Evolutionary conservation across 106 monocot genomes (phyloP).

Genomic region (Allium sativum): DNA sequence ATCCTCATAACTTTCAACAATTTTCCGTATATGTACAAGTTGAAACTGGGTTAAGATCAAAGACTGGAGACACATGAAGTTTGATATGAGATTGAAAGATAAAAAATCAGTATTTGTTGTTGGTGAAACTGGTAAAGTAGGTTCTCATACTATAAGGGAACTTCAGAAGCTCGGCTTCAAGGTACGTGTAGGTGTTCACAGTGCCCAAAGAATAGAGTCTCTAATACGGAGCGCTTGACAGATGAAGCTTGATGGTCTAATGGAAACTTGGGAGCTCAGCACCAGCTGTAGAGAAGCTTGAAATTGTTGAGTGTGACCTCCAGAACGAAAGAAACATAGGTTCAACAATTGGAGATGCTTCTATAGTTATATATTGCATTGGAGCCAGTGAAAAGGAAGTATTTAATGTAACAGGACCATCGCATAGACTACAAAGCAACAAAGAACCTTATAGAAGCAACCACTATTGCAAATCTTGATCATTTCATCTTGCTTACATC

Average conservation of each 20-base stretch:
- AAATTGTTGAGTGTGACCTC: slow-evolving; percentile 77
- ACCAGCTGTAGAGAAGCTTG: slow-evolving; percentile 74
- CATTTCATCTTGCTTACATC: slow-evolving; percentile 94
- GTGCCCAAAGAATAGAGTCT: slow-evolving; percentile 46
- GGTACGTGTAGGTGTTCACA: slow-evolving; percentile 77
- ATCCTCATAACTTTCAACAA: too few species aligned
- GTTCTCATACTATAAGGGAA: slow-evolving; percentile 83
- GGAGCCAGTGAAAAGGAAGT: slow-evolving; percentile 94
- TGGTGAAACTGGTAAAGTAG: slow-evolving; percentile 88
- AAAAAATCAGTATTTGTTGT: slow-evolving; percentile 65
- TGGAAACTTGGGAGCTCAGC: slow-evolving; percentile 33
- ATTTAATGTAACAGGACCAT: slow-evolving; percentile 82
- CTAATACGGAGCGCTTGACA: slow-evolving; percentile 62
- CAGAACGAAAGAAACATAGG: slow-evolving; percentile 50
- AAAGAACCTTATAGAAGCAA: slow-evolving; percentile 71
- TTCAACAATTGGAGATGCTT: slow-evolving; percentile 58
- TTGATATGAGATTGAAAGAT: slow-evolving; percentile 21
- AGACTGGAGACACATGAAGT: slow-evolving; percentile 5
- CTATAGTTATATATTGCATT: slow-evolving; percentile 80
- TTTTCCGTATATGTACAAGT: too few species aligned
- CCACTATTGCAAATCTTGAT: slow-evolving; percentile 56
- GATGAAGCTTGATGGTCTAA: slow-evolving; percentile 39
- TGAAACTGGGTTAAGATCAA: slow-evolving; percentile 11
- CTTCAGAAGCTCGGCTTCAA: slow-evolving; percentile 79
- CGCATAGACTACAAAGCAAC: slow-evolving; percentile 88